These are phyloP conservation scores for Setaria italica DNA, from an alignment of 202 grass and related monocot species.

Conservation along the genomic window DNA sequence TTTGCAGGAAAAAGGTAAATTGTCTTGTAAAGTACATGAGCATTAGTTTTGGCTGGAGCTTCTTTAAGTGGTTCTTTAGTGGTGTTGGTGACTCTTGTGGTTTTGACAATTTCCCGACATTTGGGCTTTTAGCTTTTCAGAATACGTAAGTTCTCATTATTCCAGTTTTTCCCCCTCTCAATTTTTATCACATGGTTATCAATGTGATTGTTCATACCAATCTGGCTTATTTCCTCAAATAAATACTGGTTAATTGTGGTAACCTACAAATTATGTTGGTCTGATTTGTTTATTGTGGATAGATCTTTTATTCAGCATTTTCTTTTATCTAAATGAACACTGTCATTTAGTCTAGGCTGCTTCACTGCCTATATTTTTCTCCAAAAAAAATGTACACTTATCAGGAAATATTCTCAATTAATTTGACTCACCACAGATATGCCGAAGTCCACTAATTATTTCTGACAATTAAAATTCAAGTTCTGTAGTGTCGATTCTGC, in stretches of 20 bases:
- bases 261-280: not conserved
- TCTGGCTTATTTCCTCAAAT: not conserved
- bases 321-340: not conserved
- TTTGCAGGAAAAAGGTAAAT: slow-evolving; percentile 79
- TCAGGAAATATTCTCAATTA: not conserved
- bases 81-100: slow-evolving; percentile 91
- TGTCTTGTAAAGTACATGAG: slow-evolving; percentile 89
- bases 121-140: slow-evolving; percentile 79
- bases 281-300: not conserved
- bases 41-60: slow-evolving; percentile 90
- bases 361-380: not conserved
- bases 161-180: not conserved
- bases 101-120: slow-evolving; percentile 90
- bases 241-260: not conserved
- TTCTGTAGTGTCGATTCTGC: not conserved
- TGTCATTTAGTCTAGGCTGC: slow-evolving; percentile 5
- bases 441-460: not conserved
- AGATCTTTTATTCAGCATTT: not conserved
- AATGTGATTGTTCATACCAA: not conserved
- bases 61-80: slow-evolving; percentile 98
- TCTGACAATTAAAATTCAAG: slow-evolving; percentile 18
- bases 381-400: not conserved
- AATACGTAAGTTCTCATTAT: slow-evolving; percentile 62
- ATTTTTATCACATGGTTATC: not conserved
- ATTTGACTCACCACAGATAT: not conserved